Conservation (phyloP, 2,329 filamentous ascomycete species). For the Ophiostoma perfectum region DNA sequence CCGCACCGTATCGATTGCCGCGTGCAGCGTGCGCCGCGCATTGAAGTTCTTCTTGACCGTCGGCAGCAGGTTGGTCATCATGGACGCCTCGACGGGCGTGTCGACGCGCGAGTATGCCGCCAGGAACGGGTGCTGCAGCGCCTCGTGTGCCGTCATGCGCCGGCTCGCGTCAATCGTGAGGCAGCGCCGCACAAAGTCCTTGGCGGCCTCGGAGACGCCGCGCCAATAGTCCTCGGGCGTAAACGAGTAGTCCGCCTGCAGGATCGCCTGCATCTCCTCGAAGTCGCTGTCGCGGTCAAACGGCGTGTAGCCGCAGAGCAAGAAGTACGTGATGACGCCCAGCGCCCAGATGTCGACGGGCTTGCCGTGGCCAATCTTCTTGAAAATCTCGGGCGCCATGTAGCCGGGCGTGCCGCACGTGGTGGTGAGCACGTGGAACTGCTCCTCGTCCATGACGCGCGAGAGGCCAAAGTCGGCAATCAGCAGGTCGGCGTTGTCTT, state of each 20-base stretch:
- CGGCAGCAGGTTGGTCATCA: conserved; percentile 51
- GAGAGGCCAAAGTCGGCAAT: conserved; percentile 96
- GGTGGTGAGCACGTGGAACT: conserved; percentile 95
- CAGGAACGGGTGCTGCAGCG: conserved; percentile 61
- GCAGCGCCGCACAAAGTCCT: conserved; percentile 88
- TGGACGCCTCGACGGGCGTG: conserved; percentile 35
- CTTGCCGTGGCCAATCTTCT: conserved; percentile 96
- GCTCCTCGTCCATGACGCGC: conserved; percentile 97
- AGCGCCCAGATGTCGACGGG: conserved; percentile 98
- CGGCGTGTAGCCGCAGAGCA: conserved; percentile 95
- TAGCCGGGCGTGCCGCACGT: conserved; percentile 97
- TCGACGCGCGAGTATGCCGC: conserved; percentile 35
- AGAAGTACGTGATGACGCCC: conserved; percentile 96
- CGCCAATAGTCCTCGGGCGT: conserved; percentile 95
- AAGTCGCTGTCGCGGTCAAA: conserved; percentile 97
- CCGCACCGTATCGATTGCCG: conserved; percentile 64
- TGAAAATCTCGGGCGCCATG: conserved; percentile 99
- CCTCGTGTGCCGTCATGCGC: conserved; percentile 86
- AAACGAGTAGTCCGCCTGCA: conserved; percentile 93
- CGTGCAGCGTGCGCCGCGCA: conserved; percentile 61
- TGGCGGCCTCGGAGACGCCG: conserved; percentile 76
- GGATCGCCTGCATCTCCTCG: conserved; percentile 98
- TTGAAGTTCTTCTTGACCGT: conserved; percentile 73
- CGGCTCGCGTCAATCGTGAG: conserved; percentile 81
- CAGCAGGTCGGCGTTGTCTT: conserved; percentile 93